Evolutionary conservation across 352 stramenopile genomes (phyloP).

Genomic region (Globisporangium mamillatum): DNA sequence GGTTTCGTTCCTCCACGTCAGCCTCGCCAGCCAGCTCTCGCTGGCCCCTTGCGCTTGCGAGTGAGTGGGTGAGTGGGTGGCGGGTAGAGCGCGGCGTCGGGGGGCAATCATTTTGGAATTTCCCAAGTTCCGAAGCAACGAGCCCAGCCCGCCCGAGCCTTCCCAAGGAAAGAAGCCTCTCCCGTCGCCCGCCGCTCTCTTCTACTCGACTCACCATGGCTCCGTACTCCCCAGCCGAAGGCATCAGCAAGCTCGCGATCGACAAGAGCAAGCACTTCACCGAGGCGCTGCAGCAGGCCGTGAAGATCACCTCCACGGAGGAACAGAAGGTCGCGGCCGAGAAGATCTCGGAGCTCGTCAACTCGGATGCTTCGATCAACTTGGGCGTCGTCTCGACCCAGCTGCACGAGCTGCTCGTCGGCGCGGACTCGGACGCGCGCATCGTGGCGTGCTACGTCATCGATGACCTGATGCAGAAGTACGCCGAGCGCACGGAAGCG

Average conservation of each 20-base stretch:
- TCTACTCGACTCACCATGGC: constrained; percentile 53
- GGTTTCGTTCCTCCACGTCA: background rate
- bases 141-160: constrained; percentile 19
- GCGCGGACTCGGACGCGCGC: constrained; percentile 63
- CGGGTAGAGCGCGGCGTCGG: background rate
- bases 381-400: constrained; percentile 65
- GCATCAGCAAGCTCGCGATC: constrained; percentile 82
- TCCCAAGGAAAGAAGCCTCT: constrained; percentile 8
- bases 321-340: constrained; percentile 82
- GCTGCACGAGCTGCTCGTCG: constrained; percentile 57
- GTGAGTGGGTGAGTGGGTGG: constrained; percentile 10
- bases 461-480: constrained; percentile 85
- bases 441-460: constrained; percentile 73
- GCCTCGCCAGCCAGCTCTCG: background rate
- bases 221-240: constrained; percentile 78
- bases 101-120: constrained; percentile 76
- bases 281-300: constrained; percentile 75
- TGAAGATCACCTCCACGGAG: constrained; percentile 55
- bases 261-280: constrained; percentile 91
- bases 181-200: constrained; percentile 10
- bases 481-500: constrained; percentile 72
- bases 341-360: constrained; percentile 81
- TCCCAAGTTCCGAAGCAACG: constrained; percentile 46
- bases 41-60: background rate
- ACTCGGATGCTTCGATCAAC: constrained; percentile 69